A percentile compares a stretch with the other conserved stretches of the same genome.
phyloP scores from a whole-genome alignment of 1,284 basidiomycete genomes.

The Omphalotus olearius region DNA sequence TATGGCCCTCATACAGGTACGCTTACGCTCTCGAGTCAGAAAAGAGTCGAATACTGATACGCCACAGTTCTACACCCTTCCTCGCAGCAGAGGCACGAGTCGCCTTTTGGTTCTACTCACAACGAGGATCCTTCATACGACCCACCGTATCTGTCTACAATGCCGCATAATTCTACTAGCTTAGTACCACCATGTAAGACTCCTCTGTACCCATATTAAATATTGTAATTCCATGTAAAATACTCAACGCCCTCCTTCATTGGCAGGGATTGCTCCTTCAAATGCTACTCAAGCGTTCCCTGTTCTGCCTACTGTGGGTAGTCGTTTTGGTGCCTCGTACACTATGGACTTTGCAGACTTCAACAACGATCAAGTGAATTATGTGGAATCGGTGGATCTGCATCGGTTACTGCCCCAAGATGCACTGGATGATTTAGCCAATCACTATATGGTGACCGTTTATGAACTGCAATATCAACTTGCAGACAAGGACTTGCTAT shows the following conservation, averaged over 20 bases:
- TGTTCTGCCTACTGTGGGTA: not conserved
- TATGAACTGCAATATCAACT: constrained; percentile 65
- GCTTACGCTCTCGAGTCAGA: not conserved
- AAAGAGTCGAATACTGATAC: not conserved
- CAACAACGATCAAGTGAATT: not conserved
- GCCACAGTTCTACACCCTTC: constrained; percentile 1
- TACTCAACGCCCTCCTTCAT: constrained; percentile 59
- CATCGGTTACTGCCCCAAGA: not conserved
- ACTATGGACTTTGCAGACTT: not conserved
- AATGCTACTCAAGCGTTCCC: constrained; percentile 17
- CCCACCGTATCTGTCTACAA: constrained; percentile 20
- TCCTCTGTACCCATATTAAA: constrained; percentile 56
- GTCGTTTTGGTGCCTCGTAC: constrained; percentile 4
- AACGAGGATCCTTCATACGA: constrained; percentile 18
- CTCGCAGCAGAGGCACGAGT: not conserved
- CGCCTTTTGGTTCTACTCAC: constrained; percentile 1
- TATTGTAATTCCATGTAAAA: constrained; percentile 59
- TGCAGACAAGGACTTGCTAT: constrained; percentile 46
- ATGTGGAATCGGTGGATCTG: not conserved
- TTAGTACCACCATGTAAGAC: constrained; percentile 58
- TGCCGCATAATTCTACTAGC: constrained; percentile 35
- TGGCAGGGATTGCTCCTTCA: constrained; percentile 40
- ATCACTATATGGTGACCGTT: constrained; percentile 45
- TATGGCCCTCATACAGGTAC: constrained; percentile 6
- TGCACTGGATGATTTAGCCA: constrained; percentile 32